Conservation (phyloP, 768 basidiomycete species). For the Clitopilus hobsonii region DNA sequence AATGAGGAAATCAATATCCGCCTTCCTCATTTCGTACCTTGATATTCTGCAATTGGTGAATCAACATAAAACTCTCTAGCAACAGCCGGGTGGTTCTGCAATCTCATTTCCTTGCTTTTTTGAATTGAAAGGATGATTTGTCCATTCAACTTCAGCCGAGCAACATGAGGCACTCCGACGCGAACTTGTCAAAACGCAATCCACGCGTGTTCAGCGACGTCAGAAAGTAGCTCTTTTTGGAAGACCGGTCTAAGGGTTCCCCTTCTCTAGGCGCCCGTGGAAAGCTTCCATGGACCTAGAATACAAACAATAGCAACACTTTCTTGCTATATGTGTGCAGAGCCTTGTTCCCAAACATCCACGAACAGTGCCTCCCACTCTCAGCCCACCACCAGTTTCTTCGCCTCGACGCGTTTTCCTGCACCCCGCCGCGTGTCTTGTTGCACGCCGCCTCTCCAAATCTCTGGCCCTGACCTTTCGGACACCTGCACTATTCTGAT, state of each 20-base stretch:
- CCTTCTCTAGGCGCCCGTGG: conserved; percentile 19
- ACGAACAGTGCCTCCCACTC: conserved; percentile 4
- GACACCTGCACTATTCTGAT: conserved; percentile 25
- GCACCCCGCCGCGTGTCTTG: conserved; percentile 43
- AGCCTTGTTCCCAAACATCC: background rate
- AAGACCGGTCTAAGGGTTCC: conserved; percentile 21
- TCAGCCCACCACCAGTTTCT: conserved; percentile 13
- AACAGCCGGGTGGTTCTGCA: background rate
- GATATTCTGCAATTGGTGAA: background rate
- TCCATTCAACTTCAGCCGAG: conserved; percentile 16
- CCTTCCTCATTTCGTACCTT: conserved; percentile 1
- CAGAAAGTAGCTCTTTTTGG: conserved; percentile 12
- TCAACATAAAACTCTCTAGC: conserved; percentile 1
- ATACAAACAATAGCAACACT: conserved; percentile 35
- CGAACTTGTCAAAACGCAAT: conserved; percentile 30
- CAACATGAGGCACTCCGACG: conserved; percentile 30
- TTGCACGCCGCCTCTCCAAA: conserved; percentile 3
- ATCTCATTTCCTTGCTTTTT: background rate
- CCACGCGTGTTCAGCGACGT: conserved; percentile 29
- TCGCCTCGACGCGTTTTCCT: conserved; percentile 27
- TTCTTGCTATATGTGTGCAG: conserved; percentile 27
- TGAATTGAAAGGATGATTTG: conserved; percentile 12
- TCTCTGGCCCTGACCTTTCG: conserved; percentile 35
- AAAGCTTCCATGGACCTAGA: conserved; percentile 23
- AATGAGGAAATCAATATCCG: conserved; percentile 1